These are phyloP conservation scores for Naganishia onofrii DNA, from an alignment of 768 basidiomycete species.

Conservation along the genomic window DNA sequence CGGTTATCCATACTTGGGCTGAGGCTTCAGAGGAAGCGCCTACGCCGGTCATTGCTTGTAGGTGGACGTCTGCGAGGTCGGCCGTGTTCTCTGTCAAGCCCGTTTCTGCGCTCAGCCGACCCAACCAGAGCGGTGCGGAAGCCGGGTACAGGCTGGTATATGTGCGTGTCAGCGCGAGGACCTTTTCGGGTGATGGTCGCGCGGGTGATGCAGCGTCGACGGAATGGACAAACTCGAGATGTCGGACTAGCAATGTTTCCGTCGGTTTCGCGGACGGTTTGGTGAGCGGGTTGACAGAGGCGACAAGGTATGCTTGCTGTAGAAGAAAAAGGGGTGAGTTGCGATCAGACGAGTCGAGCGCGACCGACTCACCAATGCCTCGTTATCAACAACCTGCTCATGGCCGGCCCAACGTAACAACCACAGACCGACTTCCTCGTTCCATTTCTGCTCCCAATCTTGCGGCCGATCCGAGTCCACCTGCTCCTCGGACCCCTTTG, in stretches of 20 bases:
- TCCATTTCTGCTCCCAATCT: conserved; percentile 34
- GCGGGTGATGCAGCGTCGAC: conserved; percentile 52
- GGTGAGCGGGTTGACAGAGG: conserved; percentile 41
- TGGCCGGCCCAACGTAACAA: conserved; percentile 57
- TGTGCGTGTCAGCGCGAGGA: conserved; percentile 52
- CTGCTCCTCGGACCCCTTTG: conserved; percentile 54
- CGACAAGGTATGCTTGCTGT: conserved; percentile 61
- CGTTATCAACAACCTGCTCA: conserved; percentile 44
- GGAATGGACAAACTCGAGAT: conserved; percentile 33
- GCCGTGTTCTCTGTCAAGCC: neutral
- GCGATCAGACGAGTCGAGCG: neutral
- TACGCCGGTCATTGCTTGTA: conserved; percentile 11
- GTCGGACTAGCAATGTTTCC: conserved; percentile 37
- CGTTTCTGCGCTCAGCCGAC: conserved; percentile 58
- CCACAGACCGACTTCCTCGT: conserved; percentile 55
- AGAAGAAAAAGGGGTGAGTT: conserved; percentile 5
- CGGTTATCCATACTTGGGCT: neutral
- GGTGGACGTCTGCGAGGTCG: neutral
- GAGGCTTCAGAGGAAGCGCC: neutral
- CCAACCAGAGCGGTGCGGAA: conserved; percentile 60
- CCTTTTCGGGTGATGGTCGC: conserved; percentile 62
- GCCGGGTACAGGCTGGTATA: conserved; percentile 45
- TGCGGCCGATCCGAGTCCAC: conserved; percentile 54
- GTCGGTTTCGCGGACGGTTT: conserved; percentile 41
- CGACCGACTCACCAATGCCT: conserved; percentile 46